Evolutionary conservation across 1,139 yeast genomes (phyloP).

Genomic region (Casaregolazyma lundiana): DNA sequence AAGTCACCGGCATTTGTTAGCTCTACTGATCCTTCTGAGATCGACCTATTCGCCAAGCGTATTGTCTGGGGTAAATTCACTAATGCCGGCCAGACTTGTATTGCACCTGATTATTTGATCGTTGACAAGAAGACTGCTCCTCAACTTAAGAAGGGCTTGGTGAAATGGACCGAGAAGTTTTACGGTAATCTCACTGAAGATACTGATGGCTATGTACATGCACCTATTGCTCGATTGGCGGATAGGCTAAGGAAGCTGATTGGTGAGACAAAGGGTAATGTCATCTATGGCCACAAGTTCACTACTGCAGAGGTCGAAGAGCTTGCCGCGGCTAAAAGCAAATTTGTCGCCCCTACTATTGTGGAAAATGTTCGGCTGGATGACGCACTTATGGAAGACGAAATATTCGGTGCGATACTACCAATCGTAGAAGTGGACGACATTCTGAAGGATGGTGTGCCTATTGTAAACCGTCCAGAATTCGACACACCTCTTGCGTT

Average conservation of each 20-base stretch:
- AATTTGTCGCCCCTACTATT: conserved; percentile 71
- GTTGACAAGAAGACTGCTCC: conserved; percentile 56
- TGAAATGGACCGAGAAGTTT: conserved; percentile 43
- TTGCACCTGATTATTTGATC: conserved; percentile 77
- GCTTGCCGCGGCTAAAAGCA: conserved; percentile 26
- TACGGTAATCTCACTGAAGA: conserved; percentile 40
- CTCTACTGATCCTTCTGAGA: conserved; percentile 41
- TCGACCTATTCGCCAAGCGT: conserved; percentile 58
- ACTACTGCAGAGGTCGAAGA: neutral
- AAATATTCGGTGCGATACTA: conserved; percentile 80
- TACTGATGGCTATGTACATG: conserved; percentile 49
- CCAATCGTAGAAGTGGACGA: conserved; percentile 61
- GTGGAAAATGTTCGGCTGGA: conserved; percentile 53
- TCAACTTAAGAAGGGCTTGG: conserved; percentile 47
- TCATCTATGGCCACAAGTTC: conserved; percentile 23
- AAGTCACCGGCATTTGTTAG: conserved; percentile 73
- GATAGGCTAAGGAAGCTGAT: conserved; percentile 46
- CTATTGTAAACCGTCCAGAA: conserved; percentile 39
- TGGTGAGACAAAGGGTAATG: conserved; percentile 51
- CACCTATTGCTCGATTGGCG: conserved; percentile 60
- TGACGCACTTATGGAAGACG: conserved; percentile 71
- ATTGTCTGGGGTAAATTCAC: conserved; percentile 72
- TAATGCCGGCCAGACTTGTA: conserved; percentile 90
- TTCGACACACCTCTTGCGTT: conserved; percentile 89
- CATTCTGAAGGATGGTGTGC: conserved; percentile 46